Conservation (phyloP, 2,329 filamentous ascomycete genomes). For the Claviceps sp. region DNA sequence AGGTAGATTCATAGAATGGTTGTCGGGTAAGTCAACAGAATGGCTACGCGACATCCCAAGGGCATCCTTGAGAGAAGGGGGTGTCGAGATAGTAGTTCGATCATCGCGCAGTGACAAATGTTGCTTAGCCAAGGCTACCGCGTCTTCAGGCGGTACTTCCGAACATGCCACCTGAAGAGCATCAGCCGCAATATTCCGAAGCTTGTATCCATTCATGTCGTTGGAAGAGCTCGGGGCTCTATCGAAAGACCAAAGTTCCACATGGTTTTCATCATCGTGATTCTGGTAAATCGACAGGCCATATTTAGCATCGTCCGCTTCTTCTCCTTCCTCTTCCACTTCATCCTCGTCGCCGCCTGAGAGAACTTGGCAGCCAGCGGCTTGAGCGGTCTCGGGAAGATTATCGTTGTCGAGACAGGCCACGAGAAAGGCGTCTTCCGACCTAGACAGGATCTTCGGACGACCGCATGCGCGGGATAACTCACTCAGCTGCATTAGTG, state of each 20-base stretch:
- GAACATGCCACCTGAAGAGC: conserved; percentile 14
- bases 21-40: too few species aligned
- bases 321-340: conserved; percentile 13
- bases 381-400: conserved; percentile 48
- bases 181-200: conserved; percentile 20
- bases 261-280: background rate
- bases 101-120: conserved; percentile 23
- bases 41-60: too few species aligned
- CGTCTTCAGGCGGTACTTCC: conserved; percentile 1
- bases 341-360: conserved; percentile 30
- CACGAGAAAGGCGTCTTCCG: conserved; percentile 56
- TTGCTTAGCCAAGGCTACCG: conserved; percentile 18
- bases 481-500: background rate
- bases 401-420: conserved; percentile 49
- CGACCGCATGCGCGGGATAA: conserved; percentile 25
- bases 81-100: conserved; percentile 7
- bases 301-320: conserved; percentile 14
- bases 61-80: conserved; percentile 3
- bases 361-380: conserved; percentile 41
- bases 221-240: background rate
- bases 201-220: conserved; percentile 8
- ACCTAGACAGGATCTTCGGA: conserved; percentile 40
- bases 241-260: background rate
- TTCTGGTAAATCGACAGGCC: background rate
- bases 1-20: too few species aligned